Evolutionary conservation across 169 alveolate species (phyloP).

Genomic region (Perkinsus marinus): DNA sequence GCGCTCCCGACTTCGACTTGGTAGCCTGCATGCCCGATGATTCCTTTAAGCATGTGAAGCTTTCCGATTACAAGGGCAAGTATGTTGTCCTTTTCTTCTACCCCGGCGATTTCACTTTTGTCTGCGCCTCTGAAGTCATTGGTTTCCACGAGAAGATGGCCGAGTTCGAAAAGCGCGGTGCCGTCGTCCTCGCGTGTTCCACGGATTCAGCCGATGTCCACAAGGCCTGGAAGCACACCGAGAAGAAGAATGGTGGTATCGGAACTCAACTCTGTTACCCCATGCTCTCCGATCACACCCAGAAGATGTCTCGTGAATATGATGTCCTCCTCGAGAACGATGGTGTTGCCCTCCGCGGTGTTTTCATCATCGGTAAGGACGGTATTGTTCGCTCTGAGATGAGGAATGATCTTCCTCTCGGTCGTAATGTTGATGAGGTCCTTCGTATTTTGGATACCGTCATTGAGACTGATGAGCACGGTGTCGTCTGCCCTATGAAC

Average conservation of each 20-base stretch:
- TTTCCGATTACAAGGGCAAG: slow-evolving; percentile 81
- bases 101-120: slow-evolving; percentile 98
- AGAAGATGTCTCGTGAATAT: slow-evolving; percentile 70
- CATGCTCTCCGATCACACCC: slow-evolving; percentile 78
- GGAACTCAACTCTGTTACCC: slow-evolving; percentile 44
- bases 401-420: slow-evolving; percentile 92
- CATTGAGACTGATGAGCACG: slow-evolving; percentile 85
- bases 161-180: slow-evolving; percentile 76
- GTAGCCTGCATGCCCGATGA: slow-evolving; percentile 85
- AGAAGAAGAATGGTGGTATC: not conserved
- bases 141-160: slow-evolving; percentile 80
- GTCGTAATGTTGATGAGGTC: slow-evolving; percentile 91
- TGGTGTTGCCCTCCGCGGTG: slow-evolving; percentile 93
- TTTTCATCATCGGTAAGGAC: slow-evolving; percentile 88
- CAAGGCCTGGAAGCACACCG: slow-evolving; percentile 82
- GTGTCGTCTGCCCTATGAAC: slow-evolving; percentile 97
- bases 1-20: slow-evolving; percentile 90
- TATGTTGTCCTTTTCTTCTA: slow-evolving; percentile 93
- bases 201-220: slow-evolving; percentile 92
- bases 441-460: slow-evolving; percentile 88
- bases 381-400: slow-evolving; percentile 86
- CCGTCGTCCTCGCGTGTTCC: slow-evolving; percentile 75
- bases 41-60: slow-evolving; percentile 69
- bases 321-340: slow-evolving; percentile 77
- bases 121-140: slow-evolving; percentile 98